Percentiles rank a stretch among this genome's conserved stretches.
Conservation (phyloP, 176 grass and related monocot species). For the Oryza officinalis region DNA sequence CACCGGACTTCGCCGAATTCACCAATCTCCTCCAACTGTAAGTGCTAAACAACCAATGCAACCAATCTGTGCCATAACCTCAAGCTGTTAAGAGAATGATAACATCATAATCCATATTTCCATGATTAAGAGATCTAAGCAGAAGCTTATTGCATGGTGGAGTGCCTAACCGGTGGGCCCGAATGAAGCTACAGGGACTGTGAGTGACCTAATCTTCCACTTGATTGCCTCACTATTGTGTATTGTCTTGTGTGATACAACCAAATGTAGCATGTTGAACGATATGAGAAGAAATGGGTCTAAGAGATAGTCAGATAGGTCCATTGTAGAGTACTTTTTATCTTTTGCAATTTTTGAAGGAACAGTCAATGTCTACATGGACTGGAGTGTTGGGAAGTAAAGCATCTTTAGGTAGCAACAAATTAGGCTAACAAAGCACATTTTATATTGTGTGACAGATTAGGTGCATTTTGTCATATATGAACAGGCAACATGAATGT, state of each 20-base stretch:
- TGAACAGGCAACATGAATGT: neutral
- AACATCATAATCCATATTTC: neutral
- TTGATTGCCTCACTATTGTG: neutral
- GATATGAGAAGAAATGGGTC: neutral
- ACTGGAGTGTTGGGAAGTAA: constrained; percentile 21
- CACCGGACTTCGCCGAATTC: constrained; percentile 64
- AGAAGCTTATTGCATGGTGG: constrained; percentile 66
- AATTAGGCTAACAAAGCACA: constrained; percentile 23
- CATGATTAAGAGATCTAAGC: constrained; percentile 64
- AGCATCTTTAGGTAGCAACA: constrained; percentile 35
- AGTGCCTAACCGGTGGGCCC: constrained; percentile 64
- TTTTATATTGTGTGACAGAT: neutral
- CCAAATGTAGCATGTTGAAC: constrained; percentile 13
- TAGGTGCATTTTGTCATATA: constrained; percentile 20
- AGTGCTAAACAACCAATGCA: constrained; percentile 32
- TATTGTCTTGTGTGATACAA: constrained; percentile 18
- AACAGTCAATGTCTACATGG: constrained; percentile 15
- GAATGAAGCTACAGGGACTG: constrained; percentile 68
- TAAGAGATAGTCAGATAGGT: constrained; percentile 4
- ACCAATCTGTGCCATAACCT: neutral
- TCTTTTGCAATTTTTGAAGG: constrained; percentile 28
- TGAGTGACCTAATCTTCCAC: constrained; percentile 50
- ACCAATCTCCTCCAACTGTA: constrained; percentile 74
- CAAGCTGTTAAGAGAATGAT: constrained; percentile 6
- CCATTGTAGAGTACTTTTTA: neutral